Base-by-base conservation (phyloP, 2,329 filamentous ascomycete species). In the Phialophora verrucosa region DNA sequence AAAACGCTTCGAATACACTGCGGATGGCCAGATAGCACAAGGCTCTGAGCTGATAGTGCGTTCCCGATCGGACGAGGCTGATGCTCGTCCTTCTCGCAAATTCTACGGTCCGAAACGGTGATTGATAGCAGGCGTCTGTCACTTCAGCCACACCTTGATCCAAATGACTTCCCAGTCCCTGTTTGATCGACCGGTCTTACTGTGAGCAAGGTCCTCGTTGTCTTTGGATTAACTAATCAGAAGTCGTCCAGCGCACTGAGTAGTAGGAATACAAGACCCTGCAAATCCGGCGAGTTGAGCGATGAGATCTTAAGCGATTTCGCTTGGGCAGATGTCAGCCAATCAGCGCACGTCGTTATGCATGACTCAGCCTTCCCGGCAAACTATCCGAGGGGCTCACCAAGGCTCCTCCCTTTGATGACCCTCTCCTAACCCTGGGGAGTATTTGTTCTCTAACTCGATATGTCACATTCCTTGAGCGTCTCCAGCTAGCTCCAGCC, bases 301-400 rank as follows among this genome's bases (percentile, higher is more conserved):
- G 38, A 44, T 7, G 38, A n/a, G 14, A n/a, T 44, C 17, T 6
- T 10, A 51, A 49, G 44, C 44, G 44, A 49, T 1, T 8, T 49
- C 17, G 44, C 44, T 27, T 14, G 10, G 11, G 44, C 23, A 5
- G 10, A 14, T 14, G 23, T 5, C 20, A 14, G 49, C 49, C 49
- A 51, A 51, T 51, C 49, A 51, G 20, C 7, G 49, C 49, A 17
- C 20, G 49, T 4, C 1, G 25, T 3, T 25, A 12, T 27, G 47
- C n/a, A 31, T 14, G 17, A 29, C 20, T 49, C 57, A 59, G 38
- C 57, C 6, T 59, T 23, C 17, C 49, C 57, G 57, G 42, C 42
- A 29, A 59, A 47, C 7, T 49, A 35, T 35, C 32, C 32, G 32
- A 35, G 32, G 32, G 32, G 32, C 11, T 11, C 25, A 6, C 25